Evolutionary conservation across 495 filamentous ascomycete species (phyloP).

Genomic region (Aspergillus saccharolyticus): DNA sequence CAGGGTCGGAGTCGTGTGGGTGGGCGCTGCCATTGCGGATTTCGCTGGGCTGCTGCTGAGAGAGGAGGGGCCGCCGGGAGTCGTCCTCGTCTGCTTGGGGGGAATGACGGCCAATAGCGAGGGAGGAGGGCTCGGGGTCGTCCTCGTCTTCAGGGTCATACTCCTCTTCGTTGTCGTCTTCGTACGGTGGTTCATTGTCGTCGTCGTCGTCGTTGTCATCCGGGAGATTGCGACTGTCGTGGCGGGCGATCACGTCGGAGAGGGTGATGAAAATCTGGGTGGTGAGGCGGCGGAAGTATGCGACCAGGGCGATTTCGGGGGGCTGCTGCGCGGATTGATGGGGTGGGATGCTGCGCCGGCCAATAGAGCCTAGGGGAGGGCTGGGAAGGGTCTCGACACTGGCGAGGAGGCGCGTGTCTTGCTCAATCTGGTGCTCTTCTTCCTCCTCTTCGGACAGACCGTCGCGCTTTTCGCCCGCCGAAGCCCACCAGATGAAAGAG

Average conservation of each 20-base stretch:
- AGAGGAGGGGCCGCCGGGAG: constrained; percentile 24
- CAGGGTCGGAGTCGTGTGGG: constrained; percentile 23
- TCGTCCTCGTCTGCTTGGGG: constrained; percentile 31
- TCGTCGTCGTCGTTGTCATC: constrained; percentile 31
- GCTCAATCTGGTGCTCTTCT: constrained; percentile 39
- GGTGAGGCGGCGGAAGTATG: constrained; percentile 88
- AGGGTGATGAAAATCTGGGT: constrained; percentile 63
- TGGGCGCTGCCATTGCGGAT: background rate
- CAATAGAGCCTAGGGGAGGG: constrained; percentile 26
- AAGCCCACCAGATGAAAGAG: constrained; percentile 98
- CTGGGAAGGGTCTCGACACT: constrained; percentile 37
- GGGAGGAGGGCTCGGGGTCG: constrained; percentile 19
- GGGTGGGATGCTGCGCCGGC: constrained; percentile 42
- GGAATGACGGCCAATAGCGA: constrained; percentile 28
- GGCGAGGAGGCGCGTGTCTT: constrained; percentile 39
- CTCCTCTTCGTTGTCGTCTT: constrained; percentile 37
- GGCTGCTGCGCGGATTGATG: constrained; percentile 29
- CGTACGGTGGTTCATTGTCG: constrained; percentile 33
- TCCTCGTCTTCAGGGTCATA: too few relatives aligned
- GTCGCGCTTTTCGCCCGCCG: constrained; percentile 77
- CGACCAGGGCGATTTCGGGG: constrained; percentile 72
- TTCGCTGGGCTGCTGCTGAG: constrained; percentile 13
- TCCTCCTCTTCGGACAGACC: constrained; percentile 40
- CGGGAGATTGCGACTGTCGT: constrained; percentile 56
- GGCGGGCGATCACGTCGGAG: constrained; percentile 44